A percentile compares a stretch with the other conserved stretches of the same genome.
Conservation (phyloP, 257 asterid species). For the Buddleja alternifolia region DNA sequence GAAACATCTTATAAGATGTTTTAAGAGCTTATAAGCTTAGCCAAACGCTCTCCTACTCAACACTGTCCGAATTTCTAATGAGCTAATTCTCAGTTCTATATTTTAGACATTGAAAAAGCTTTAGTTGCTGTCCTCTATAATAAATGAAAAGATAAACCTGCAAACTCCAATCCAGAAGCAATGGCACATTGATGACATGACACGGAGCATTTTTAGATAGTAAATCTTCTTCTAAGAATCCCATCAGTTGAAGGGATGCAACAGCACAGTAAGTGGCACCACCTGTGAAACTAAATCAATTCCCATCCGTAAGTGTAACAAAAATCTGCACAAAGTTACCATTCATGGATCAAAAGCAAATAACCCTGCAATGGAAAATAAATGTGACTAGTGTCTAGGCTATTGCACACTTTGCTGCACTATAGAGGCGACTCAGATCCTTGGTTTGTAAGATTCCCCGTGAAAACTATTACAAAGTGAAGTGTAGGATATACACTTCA, state of each 20-base stretch:
- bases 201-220: conserved; percentile 47
- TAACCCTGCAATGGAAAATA: conserved; percentile 14
- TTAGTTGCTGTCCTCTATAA: background rate
- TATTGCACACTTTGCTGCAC: conserved; percentile 14
- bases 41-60: too few relatives aligned
- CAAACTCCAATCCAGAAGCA: conserved; percentile 87
- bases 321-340: conserved; percentile 31
- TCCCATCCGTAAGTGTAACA: conserved; percentile 56
- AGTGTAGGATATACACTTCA: background rate
- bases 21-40: too few relatives aligned
- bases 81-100: conserved; percentile 7
- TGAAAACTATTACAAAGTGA: background rate
- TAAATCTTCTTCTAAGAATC: conserved; percentile 68
- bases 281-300: conserved; percentile 85
- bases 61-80: background rate
- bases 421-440: background rate
- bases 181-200: conserved; percentile 55
- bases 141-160: conserved; percentile 57
- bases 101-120: conserved; percentile 16
- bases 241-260: conserved; percentile 95
- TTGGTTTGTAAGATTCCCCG: background rate
- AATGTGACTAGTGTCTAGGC: background rate
- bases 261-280: conserved; percentile 99
- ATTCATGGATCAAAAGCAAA: conserved; percentile 18
- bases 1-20: too few relatives aligned